A percentile compares a stretch with the other conserved stretches of the same genome.
phyloP scores from a whole-genome alignment of 2,329 filamentous ascomycete species.

The Ophiostoma perfectum region DNA sequence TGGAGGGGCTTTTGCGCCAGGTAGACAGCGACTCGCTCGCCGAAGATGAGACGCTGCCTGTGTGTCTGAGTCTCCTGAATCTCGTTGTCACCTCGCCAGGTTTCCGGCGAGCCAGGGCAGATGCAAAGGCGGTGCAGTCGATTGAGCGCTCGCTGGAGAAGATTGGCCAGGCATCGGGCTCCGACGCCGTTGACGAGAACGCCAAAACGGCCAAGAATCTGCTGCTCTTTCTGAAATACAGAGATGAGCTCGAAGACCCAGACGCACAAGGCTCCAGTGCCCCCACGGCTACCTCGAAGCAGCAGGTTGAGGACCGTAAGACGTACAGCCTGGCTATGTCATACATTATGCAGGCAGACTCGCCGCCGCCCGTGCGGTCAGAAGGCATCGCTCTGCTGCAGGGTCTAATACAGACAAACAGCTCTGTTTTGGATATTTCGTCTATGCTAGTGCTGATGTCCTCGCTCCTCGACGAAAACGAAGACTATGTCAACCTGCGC shows the following conservation, averaged over 20 bases:
- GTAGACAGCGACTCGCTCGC: slow-evolving; percentile 32
- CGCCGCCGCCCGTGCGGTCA: slow-evolving; percentile 60
- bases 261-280: slow-evolving; percentile 29
- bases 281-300: slow-evolving; percentile 36
- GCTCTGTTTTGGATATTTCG: slow-evolving; percentile 60
- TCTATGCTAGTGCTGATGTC: slow-evolving; percentile 59
- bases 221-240: slow-evolving; percentile 50
- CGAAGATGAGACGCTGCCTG: slow-evolving; percentile 45
- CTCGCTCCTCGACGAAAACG: slow-evolving; percentile 57
- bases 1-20: slow-evolving; percentile 53
- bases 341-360: slow-evolving; percentile 57
- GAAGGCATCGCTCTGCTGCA: slow-evolving; percentile 60
- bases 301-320: slow-evolving; percentile 55
- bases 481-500: slow-evolving; percentile 67
- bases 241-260: slow-evolving; percentile 47
- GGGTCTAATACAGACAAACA: slow-evolving; percentile 49
- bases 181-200: slow-evolving; percentile 37
- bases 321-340: slow-evolving; percentile 58
- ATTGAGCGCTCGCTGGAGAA: slow-evolving; percentile 47
- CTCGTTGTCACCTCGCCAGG: slow-evolving; percentile 53
- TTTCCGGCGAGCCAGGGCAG: slow-evolving; percentile 47
- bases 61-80: slow-evolving; percentile 58
- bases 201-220: slow-evolving; percentile 51
- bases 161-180: slow-evolving; percentile 37
- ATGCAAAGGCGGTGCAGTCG: slow-evolving; percentile 38